These are phyloP conservation scores for Phenoliferia sp. DNA, from an alignment of 1,284 basidiomycete species.

Conservation along the genomic window DNA sequence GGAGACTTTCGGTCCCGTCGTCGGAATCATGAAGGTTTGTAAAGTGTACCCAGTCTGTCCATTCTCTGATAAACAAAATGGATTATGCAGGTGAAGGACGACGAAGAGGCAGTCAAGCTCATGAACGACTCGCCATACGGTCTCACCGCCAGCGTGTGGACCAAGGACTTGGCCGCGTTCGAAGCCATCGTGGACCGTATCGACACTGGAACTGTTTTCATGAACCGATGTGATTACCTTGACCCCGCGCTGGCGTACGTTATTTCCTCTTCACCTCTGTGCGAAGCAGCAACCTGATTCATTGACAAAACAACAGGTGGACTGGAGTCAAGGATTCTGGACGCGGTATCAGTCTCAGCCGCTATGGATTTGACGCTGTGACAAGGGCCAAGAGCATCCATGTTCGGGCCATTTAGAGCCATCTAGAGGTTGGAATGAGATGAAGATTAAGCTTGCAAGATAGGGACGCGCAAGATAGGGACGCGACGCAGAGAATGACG, in stretches of 20 bases:
- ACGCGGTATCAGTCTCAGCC: slow-evolving; percentile 79
- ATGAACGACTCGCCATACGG: slow-evolving; percentile 98
- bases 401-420: slow-evolving; percentile 36
- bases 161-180: slow-evolving; percentile 64
- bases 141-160: slow-evolving; percentile 90
- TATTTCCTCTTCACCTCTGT: background rate
- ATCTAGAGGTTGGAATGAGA: background rate
- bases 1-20: slow-evolving; percentile 64
- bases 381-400: slow-evolving; percentile 71
- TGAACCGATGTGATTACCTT: slow-evolving; percentile 56
- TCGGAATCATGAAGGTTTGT: slow-evolving; percentile 79
- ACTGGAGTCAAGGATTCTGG: slow-evolving; percentile 90
- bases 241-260: slow-evolving; percentile 13
- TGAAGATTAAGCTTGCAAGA: background rate
- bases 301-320: slow-evolving; percentile 69
- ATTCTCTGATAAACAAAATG: background rate
- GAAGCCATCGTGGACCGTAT: slow-evolving; percentile 64
- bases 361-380: slow-evolving; percentile 77
- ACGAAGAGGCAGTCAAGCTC: slow-evolving; percentile 75
- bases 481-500: background rate
- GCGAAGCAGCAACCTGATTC: background rate
- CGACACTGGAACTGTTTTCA: slow-evolving; percentile 84
- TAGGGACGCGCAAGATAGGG: background rate
- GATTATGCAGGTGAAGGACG: slow-evolving; percentile 58
- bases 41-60: background rate